These are phyloP conservation scores for Phytophthora citrophthora DNA, from an alignment of 352 stramenopile species.

Conservation along the genomic window DNA sequence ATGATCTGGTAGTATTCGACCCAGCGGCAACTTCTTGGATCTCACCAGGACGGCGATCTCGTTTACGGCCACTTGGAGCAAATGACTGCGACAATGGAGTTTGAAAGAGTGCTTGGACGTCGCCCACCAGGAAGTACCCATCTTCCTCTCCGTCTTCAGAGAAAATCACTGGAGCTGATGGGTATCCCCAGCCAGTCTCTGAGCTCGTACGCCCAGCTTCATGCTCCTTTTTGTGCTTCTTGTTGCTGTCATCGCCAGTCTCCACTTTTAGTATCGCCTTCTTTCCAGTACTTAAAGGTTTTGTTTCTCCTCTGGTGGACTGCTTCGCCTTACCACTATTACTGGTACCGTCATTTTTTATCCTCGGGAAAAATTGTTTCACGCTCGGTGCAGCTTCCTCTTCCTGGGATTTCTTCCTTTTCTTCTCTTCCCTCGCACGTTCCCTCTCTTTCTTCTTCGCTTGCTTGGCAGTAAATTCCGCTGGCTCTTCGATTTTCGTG, in stretches of 20 bases:
- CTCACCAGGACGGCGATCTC: not conserved
- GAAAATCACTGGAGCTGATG: constrained; percentile 35
- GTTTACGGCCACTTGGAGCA: not conserved
- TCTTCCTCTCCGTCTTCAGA: constrained; percentile 41
- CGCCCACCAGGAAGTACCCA: constrained; percentile 55
- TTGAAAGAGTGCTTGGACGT: constrained; percentile 54
- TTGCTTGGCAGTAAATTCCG: constrained; percentile 58
- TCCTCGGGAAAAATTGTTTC: constrained; percentile 36
- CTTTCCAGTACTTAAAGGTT: constrained; percentile 14
- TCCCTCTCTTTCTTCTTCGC: constrained; percentile 61
- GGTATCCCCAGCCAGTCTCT: not conserved
- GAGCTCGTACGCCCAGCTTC: constrained; percentile 5
- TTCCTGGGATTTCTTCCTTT: constrained; percentile 36
- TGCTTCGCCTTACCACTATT: constrained; percentile 2
- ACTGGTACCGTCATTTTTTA: not conserved
- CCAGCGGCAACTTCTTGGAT: not conserved
- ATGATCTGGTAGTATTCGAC: not conserved
- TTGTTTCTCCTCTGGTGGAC: constrained; percentile 7
- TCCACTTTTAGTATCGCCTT: constrained; percentile 26
- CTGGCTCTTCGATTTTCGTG: constrained; percentile 75
- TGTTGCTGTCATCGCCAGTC: constrained; percentile 7
- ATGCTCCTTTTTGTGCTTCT: constrained; percentile 23
- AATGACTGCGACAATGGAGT: not conserved
- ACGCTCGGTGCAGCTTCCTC: constrained; percentile 30
- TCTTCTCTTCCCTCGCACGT: constrained; percentile 26